Conservation (phyloP, 2,329 filamentous ascomycete species). For the Septoria petroselini region DNA sequence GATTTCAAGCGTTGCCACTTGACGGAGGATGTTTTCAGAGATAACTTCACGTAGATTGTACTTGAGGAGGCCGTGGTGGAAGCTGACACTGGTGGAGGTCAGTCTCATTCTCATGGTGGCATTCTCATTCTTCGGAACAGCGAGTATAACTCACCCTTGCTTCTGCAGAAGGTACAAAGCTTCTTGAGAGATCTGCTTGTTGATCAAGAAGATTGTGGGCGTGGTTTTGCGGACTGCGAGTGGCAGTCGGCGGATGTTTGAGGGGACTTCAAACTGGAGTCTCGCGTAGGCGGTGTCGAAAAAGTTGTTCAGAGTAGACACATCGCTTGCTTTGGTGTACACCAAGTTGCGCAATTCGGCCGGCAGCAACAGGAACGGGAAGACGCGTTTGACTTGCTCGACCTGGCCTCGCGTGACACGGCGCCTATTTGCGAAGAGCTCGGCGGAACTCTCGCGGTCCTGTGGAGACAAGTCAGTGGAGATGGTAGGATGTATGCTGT, state of each 20-base stretch:
- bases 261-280: not conserved
- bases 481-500: not conserved
- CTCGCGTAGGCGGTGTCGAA: constrained; percentile 22
- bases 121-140: not conserved
- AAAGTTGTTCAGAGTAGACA: constrained; percentile 25
- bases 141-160: constrained; percentile 4
- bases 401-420: constrained; percentile 28
- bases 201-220: constrained; percentile 37
- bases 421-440: constrained; percentile 17
- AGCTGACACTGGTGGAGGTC: constrained; percentile 25
- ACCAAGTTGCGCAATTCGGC: constrained; percentile 31
- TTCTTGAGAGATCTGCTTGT: constrained; percentile 38
- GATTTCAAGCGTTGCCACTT: constrained; percentile 59
- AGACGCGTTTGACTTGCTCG: constrained; percentile 21
- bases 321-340: constrained; percentile 28
- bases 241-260: constrained; percentile 4
- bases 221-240: constrained; percentile 21
- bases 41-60: constrained; percentile 24
- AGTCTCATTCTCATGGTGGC: not conserved
- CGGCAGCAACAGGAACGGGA: constrained; percentile 32
- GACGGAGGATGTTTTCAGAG: constrained; percentile 25
- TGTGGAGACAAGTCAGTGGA: constrained; percentile 5
- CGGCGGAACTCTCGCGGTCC: constrained; percentile 19
- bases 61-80: constrained; percentile 33
- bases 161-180: constrained; percentile 30